phyloP scores from a whole-genome alignment of 2,329 filamentous ascomycete species.

The Calonectria hongkongensis region DNA sequence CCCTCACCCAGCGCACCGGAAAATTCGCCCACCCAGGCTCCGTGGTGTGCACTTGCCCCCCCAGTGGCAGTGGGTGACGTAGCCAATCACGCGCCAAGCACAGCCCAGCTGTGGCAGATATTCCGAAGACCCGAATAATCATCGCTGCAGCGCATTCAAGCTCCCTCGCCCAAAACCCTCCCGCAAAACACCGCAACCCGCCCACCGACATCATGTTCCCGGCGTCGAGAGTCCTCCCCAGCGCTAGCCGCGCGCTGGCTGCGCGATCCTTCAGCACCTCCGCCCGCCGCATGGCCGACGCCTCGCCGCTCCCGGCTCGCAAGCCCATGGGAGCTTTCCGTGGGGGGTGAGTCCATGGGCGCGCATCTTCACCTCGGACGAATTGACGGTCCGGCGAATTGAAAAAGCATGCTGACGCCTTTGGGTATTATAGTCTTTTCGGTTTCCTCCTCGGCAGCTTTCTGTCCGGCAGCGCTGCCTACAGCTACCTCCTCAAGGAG shows the following conservation, averaged over 20 bases:
- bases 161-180: slow-evolving; percentile 34
- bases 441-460: slow-evolving; percentile 93
- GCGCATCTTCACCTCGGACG: slow-evolving; percentile 7
- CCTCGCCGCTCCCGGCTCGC: slow-evolving; percentile 71
- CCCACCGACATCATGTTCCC: slow-evolving; percentile 61
- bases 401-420: slow-evolving; percentile 32
- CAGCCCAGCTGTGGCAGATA: slow-evolving; percentile 45
- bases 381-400: slow-evolving; percentile 25
- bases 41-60: slow-evolving; percentile 30
- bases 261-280: slow-evolving; percentile 71
- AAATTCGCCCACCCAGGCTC: slow-evolving; percentile 49
- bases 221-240: slow-evolving; percentile 66
- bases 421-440: slow-evolving; percentile 78
- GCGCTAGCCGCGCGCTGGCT: slow-evolving; percentile 62
- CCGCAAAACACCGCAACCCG: slow-evolving; percentile 46
- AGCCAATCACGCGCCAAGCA: slow-evolving; percentile 54
- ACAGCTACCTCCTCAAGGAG: slow-evolving; percentile 94
- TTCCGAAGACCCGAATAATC: slow-evolving; percentile 54
- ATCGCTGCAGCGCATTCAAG: slow-evolving; percentile 48
- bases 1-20: slow-evolving; percentile 35
- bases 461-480: slow-evolving; percentile 86
- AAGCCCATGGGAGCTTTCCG: slow-evolving; percentile 78
- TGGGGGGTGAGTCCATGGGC: slow-evolving; percentile 71
- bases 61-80: slow-evolving; percentile 40
- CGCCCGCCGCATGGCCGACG: slow-evolving; percentile 65